Conservation (phyloP, 805 yeast species). For the Lipomyces orientalis region DNA sequence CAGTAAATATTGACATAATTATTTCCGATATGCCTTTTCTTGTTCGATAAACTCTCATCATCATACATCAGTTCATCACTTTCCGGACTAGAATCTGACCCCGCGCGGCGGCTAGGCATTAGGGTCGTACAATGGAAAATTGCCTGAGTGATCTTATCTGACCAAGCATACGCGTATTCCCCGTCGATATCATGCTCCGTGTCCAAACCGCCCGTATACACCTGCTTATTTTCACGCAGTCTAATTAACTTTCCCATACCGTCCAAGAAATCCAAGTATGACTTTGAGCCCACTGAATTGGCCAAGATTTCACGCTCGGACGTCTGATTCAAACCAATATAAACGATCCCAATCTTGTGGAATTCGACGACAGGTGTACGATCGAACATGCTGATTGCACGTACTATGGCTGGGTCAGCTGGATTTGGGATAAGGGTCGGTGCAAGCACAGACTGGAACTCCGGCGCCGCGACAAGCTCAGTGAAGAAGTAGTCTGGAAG, state of each 20-base stretch:
- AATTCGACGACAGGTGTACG: conserved; percentile 77
- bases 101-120: conserved; percentile 65
- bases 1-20: conserved; percentile 79
- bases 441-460: conserved; percentile 44
- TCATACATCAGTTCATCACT: conserved; percentile 17
- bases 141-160: conserved; percentile 70
- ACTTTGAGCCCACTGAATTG: conserved; percentile 66
- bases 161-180: conserved; percentile 73
- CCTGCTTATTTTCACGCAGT: conserved; percentile 58
- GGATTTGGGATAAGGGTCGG: conserved; percentile 58
- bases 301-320: conserved; percentile 67
- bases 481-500: conserved; percentile 57
- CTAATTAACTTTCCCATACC: conserved; percentile 65
- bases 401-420: conserved; percentile 35
- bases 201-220: conserved; percentile 82
- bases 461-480: conserved; percentile 57
- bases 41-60: conserved; percentile 43
- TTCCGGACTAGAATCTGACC: neutral
- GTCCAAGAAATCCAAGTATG: conserved; percentile 64
- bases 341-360: conserved; percentile 78
- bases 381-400: conserved; percentile 70
- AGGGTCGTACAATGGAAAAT: conserved; percentile 80
- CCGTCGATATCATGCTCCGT: conserved; percentile 75
- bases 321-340: conserved; percentile 70
- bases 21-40: conserved; percentile 87